Evolutionary conservation across 768 basidiomycete genomes (phyloP).

Genomic region (Fomitopsis pulvina): DNA sequence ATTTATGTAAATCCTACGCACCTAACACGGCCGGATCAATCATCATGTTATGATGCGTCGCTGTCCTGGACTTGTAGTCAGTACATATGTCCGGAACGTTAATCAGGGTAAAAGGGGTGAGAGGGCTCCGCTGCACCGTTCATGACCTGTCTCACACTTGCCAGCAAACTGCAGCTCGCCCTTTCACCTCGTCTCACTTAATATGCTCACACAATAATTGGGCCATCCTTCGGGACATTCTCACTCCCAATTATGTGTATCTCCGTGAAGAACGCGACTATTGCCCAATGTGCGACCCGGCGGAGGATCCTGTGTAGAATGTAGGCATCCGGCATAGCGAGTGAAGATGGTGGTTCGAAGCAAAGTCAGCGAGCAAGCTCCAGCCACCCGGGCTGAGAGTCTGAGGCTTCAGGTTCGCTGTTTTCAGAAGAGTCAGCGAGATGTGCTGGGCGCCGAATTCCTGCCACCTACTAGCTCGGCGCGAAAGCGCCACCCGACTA

Average conservation of each 20-base stretch:
- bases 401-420: too few species aligned
- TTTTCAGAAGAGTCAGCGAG: too few species aligned
- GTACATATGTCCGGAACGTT: neutral
- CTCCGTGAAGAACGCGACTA: slow-evolving; percentile 84
- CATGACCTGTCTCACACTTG: neutral
- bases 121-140: neutral
- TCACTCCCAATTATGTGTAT: slow-evolving; percentile 82
- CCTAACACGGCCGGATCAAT: slow-evolving; percentile 80
- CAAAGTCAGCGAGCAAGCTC: neutral
- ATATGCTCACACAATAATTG: slow-evolving; percentile 87
- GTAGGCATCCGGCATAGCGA: slow-evolving; percentile 28
- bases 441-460: too few species aligned
- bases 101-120: neutral
- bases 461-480: too few species aligned
- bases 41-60: slow-evolving; percentile 95
- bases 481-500: neutral
- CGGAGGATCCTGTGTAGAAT: slow-evolving; percentile 67
- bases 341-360: neutral
- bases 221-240: slow-evolving; percentile 81
- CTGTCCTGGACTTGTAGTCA: slow-evolving; percentile 60
- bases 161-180: neutral
- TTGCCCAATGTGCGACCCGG: slow-evolving; percentile 62
- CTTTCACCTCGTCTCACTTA: neutral
- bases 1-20: slow-evolving; percentile 30
- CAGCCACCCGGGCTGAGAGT: slow-evolving; percentile 2